Conservation (phyloP, 805 yeast species). For the Teunomyces tritomae region DNA sequence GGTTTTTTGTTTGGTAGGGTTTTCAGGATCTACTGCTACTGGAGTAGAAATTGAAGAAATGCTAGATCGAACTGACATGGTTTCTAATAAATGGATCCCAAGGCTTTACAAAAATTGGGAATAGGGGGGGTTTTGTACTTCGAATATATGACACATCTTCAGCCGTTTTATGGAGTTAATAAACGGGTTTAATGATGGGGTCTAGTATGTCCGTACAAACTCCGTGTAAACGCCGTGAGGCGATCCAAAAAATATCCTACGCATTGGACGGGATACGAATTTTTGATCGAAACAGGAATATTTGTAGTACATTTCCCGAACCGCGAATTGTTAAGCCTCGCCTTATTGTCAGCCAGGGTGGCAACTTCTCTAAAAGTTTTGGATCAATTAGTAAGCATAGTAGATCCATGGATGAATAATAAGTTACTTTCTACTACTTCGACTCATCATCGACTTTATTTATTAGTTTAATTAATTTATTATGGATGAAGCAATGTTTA, state of each 20-base stretch:
- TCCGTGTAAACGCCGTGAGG: neutral
- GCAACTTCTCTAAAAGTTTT: too few relatives aligned
- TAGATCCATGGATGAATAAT: too few relatives aligned
- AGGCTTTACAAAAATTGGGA: neutral
- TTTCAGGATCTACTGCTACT: neutral
- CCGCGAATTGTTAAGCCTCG: too few relatives aligned
- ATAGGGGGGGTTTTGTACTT: neutral
- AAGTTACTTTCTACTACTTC: too few relatives aligned
- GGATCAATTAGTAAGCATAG: too few relatives aligned
- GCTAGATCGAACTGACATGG: neutral
- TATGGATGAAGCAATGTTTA: too few relatives aligned
- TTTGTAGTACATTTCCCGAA: too few relatives aligned
- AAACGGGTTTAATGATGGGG: neutral
- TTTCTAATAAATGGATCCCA: neutral
- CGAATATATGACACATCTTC: neutral
- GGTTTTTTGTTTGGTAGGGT: neutral
- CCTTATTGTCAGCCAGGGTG: too few relatives aligned
- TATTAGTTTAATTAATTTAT: too few relatives aligned
- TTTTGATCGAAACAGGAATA: too few relatives aligned
- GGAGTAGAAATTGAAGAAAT: neutral
- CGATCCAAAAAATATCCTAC: neutral
- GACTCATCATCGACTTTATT: too few relatives aligned
- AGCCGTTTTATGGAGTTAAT: neutral
- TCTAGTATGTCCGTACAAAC: neutral
- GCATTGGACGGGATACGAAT: neutral